Evolutionary conservation across 768 basidiomycete species (phyloP).

Genomic region (Chalciporus pseudorubinellus): DNA sequence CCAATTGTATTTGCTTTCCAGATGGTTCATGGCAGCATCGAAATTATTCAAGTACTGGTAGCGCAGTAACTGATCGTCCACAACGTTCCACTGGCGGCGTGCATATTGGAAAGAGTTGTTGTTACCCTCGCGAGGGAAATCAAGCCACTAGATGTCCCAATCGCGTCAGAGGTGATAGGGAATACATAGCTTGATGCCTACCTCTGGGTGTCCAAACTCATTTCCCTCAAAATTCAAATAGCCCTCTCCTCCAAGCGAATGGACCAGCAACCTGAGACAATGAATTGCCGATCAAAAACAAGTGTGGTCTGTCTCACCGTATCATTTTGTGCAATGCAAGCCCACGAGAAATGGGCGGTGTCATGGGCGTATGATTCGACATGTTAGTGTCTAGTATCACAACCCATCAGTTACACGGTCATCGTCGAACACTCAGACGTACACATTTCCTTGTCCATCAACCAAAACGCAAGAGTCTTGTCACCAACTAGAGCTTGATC

Average conservation of each 20-base stretch:
- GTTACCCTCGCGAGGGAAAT: conserved; percentile 97
- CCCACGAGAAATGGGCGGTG: conserved; percentile 84
- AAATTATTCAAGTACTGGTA: conserved; percentile 95
- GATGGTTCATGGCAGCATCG: conserved; percentile 86
- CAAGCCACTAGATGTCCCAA: conserved; percentile 75
- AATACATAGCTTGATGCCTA: conserved; percentile 27
- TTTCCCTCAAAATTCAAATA: conserved; percentile 98
- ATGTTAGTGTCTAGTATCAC: conserved; percentile 76
- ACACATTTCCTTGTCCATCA: conserved; percentile 99
- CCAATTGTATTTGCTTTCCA: conserved; percentile 83
- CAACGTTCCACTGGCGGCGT: conserved; percentile 93
- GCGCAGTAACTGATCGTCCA: conserved; percentile 82
- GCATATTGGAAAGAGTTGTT: conserved; percentile 96
- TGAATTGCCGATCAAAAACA: not conserved
- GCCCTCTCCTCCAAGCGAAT: conserved; percentile 93
- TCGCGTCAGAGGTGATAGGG: not conserved
- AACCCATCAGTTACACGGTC: not conserved
- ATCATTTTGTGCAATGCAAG: conserved; percentile 97
- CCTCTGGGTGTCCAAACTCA: conserved; percentile 98
- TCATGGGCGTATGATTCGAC: conserved; percentile 83
- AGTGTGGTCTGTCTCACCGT: conserved; percentile 48
- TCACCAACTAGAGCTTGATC: conserved; percentile 98
- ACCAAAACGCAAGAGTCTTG: conserved; percentile 98
- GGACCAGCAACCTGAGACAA: conserved; percentile 70
- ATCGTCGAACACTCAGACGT: conserved; percentile 28